Evolutionary conservation across 179 eudicot species (phyloP), one percentile per base, ranked within the genome.

Genomic region (Beta corolliflora): DNA sequence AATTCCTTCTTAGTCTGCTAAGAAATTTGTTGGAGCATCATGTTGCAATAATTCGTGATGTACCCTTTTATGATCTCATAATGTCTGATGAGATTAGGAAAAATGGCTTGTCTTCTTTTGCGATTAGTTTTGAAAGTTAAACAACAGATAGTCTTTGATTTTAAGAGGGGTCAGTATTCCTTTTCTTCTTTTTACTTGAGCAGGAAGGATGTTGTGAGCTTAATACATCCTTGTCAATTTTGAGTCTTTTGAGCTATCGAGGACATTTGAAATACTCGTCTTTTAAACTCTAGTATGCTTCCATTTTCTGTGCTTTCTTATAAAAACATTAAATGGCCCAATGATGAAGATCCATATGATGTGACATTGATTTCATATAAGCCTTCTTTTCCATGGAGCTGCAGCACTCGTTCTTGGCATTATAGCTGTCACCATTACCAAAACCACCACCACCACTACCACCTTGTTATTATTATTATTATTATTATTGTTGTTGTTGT

Each of bases 341-440:
- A 58, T 74, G 80, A 79, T 79, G 77, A 7, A 73, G 54, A 55
- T 55, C 7, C 50, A 11, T 72, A 5, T 65, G 36, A 14, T 48
- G 53, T 19, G 10, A 12, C 53, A 23, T 44, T 80, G 80, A 77
- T 73, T 78, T 75, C 73, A 59, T 74, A 83, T 79, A 74, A 83
- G 80, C 85, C 85, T 79, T 75, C 85, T 36, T 66, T 77, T 81
- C 84, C 60, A 81, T 84, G 9, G 86, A 81, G 86, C 79, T 66
- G 79, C 86, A 65, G 66, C 76, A 18, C 64, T 71, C 79, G 52
- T 74, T 72, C 61, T 61, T 81, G 84, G 65, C 79, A 55, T 50
- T 41, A 4, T 50, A 4, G 77, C 71, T 75, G 31, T 64, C 45
- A 50, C 75, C 55, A 31, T 54, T 63, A 12, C 23, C 41, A 36